These are phyloP conservation scores for Tremella yokohamensis DNA, from an alignment of 768 basidiomycete species.

Conservation along the genomic window DNA sequence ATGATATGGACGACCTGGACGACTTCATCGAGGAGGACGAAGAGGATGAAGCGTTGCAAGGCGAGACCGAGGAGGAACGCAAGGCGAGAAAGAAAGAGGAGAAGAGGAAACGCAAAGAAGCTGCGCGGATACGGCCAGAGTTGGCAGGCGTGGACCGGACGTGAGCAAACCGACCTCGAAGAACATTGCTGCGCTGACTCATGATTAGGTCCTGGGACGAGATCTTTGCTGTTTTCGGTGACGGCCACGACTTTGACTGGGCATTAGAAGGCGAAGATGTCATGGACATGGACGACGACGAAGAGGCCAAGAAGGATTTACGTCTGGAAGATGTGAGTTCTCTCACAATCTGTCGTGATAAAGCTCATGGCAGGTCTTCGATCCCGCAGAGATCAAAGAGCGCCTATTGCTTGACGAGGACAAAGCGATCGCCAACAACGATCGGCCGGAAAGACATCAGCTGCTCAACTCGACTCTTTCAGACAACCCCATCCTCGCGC, in stretches of 20 bases:
- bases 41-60: slow-evolving; percentile 66
- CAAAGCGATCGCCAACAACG: slow-evolving; percentile 80
- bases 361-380: slow-evolving; percentile 69
- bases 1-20: slow-evolving; percentile 61
- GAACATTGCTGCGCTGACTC: neutral
- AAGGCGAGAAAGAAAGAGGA: slow-evolving; percentile 60
- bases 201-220: slow-evolving; percentile 80
- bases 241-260: slow-evolving; percentile 95
- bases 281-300: slow-evolving; percentile 56
- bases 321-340: slow-evolving; percentile 30
- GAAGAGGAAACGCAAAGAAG: slow-evolving; percentile 60
- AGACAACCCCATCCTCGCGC: slow-evolving; percentile 42
- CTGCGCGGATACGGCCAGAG: slow-evolving; percentile 62
- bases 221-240: slow-evolving; percentile 92
- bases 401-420: slow-evolving; percentile 88
- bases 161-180: slow-evolving; percentile 56
- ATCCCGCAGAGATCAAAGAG: slow-evolving; percentile 90
- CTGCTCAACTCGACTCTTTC: slow-evolving; percentile 81
- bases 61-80: slow-evolving; percentile 70
- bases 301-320: slow-evolving; percentile 83
- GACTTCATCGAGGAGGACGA: slow-evolving; percentile 64
- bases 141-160: slow-evolving; percentile 75
- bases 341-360: neutral
- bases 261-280: slow-evolving; percentile 77
- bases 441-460: slow-evolving; percentile 95